A percentile compares a stretch with the other conserved stretches of the same genome.
phyloP scores from a whole-genome alignment of 2,329 filamentous ascomycete species.

The Aspergillus sergii region DNA sequence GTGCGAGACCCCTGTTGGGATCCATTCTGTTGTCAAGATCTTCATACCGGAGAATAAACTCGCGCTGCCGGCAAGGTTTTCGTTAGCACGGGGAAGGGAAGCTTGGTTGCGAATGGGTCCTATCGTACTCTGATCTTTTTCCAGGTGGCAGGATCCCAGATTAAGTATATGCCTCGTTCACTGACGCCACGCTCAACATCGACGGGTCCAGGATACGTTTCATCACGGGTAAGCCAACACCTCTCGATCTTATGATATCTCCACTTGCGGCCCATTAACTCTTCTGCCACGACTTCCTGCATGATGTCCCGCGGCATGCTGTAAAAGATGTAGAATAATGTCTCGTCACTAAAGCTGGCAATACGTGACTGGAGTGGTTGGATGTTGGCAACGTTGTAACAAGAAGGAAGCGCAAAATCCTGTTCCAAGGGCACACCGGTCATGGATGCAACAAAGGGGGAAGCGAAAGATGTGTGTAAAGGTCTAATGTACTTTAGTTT shows the following conservation, averaged over 20 bases:
- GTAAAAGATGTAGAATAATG: conserved; percentile 71
- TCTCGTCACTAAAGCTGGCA: conserved; percentile 63
- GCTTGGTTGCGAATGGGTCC: not conserved
- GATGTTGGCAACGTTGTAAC: conserved; percentile 68
- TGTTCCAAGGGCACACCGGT: conserved; percentile 63
- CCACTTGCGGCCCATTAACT: conserved; percentile 59
- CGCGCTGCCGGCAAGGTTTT: conserved; percentile 35
- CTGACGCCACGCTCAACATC: conserved; percentile 51
- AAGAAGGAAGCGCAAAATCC: conserved; percentile 64
- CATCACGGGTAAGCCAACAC: conserved; percentile 55
- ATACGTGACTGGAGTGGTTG: conserved; percentile 63
- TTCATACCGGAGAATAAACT: conserved; percentile 53
- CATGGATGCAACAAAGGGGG: conserved; percentile 61
- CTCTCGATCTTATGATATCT: conserved; percentile 56
- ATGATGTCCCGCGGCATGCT: conserved; percentile 66
- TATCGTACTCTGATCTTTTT: conserved; percentile 51
- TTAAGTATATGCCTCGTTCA: conserved; percentile 54
- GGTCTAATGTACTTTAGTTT: conserved; percentile 46
- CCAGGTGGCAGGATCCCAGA: conserved; percentile 54
- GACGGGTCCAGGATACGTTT: conserved; percentile 50
- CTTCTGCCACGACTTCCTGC: conserved; percentile 66
- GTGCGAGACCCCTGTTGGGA: conserved; percentile 38
- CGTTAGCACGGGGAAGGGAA: conserved; percentile 17
- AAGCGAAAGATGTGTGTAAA: conserved; percentile 65
- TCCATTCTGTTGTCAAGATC: conserved; percentile 52